Conservation (phyloP, 768 basidiomycete species). For the Clitopilus hobsonii region DNA sequence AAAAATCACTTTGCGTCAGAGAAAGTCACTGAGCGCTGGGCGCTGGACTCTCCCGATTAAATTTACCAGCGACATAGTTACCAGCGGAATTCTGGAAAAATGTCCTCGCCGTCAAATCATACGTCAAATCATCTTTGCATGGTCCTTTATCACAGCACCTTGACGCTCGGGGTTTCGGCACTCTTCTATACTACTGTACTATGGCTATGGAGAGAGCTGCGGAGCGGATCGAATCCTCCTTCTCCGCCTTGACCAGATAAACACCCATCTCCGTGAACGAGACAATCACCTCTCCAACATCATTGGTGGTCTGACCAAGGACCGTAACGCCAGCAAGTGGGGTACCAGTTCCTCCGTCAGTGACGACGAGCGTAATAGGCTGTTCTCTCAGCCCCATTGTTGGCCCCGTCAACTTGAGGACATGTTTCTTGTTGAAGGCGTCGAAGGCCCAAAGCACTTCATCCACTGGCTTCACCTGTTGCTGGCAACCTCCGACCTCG, state of each 20-base stretch:
- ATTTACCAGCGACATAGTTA: no score
- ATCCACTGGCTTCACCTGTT: conserved; percentile 4
- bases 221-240: conserved; percentile 26
- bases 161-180: no score
- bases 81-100: no score
- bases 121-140: no score
- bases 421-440: conserved; percentile 7
- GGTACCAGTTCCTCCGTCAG: conserved; percentile 27
- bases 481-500: conserved; percentile 11
- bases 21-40: no score
- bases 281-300: conserved; percentile 21
- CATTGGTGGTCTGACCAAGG: conserved; percentile 15
- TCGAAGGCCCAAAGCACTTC: conserved; percentile 11
- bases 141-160: no score
- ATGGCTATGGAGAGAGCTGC: conserved; percentile 18
- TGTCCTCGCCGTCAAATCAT: no score
- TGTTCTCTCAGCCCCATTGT: conserved; percentile 12
- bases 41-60: no score
- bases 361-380: conserved; percentile 28
- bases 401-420: conserved; percentile 31
- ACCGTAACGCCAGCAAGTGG: conserved; percentile 30
- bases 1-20: no score
- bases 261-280: conserved; percentile 19
- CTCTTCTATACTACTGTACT: no score
- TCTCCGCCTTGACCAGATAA: conserved; percentile 26